Conservation (phyloP, 140 eudicot species). For the Anethum foeniculum region DNA sequence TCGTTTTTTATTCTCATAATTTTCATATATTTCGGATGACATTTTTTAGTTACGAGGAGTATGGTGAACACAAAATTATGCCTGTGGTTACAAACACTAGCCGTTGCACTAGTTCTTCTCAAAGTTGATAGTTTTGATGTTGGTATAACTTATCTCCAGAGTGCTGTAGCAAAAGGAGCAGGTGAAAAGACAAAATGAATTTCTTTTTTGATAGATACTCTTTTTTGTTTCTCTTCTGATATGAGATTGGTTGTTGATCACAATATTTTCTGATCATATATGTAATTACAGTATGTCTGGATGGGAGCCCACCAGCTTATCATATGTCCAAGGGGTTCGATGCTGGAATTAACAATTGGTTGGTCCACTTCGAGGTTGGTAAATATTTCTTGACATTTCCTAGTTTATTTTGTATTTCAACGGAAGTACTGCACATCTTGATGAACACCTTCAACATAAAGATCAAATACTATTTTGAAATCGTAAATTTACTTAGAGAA, state of each 20-base stretch:
- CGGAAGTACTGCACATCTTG: neutral
- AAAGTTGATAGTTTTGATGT: conserved; percentile 46
- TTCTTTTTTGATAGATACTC: neutral
- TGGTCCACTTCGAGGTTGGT: conserved; percentile 68
- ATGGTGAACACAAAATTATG: conserved; percentile 25
- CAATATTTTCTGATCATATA: neutral
- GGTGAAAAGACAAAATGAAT: conserved; percentile 27
- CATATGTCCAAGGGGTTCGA: conserved; percentile 76
- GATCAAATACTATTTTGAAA: neutral
- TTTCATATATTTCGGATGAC: neutral
- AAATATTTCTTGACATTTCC: neutral
- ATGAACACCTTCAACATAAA: neutral
- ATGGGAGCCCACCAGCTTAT: conserved; percentile 99
- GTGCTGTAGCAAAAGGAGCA: conserved; percentile 81
- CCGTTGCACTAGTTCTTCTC: conserved; percentile 26
- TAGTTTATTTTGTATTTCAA: neutral
- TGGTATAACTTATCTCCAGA: conserved; percentile 52
- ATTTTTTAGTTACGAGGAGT: conserved; percentile 12
- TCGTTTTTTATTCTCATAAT: neutral
- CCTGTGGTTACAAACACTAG: conserved; percentile 30
- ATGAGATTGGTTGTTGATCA: neutral
- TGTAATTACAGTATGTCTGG: conserved; percentile 60
- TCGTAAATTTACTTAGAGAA: neutral
- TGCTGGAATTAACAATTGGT: conserved; percentile 72
- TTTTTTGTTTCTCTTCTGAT: neutral